Base-by-base conservation (phyloP, 164 flowering plant genomes). In the Vitis amurensis region DNA sequence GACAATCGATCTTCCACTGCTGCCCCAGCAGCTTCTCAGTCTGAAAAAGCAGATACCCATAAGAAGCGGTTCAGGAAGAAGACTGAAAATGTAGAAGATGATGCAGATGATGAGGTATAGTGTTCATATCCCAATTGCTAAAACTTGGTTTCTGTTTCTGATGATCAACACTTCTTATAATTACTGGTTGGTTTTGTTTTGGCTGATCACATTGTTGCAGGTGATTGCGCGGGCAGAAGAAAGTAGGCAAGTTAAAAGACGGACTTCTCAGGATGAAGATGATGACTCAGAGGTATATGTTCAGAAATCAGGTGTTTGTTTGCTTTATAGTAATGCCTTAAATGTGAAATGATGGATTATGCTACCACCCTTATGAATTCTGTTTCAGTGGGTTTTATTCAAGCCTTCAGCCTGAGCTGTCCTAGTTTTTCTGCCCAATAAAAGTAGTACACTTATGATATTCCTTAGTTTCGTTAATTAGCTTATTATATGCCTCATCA, bases 31-130 rank as follows among this genome's bases (percentile, higher is more conserved):
- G 65, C 73, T 56, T 71, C 86, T 12, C 70, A 61, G 49, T 50
- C 87, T 0, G 79, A 69, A 68, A 84, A 80, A 69, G 72, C 19
- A 27, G 89, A 77, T 55, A 56, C 72, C 7, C 79, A 73, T 23
- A 80, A 73, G 67, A 95, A 87, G 69, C 83, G 79, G 56, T 92
- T 90, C 64, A 85, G 99, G 76, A 90, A 83, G 83, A 93, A 90
- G 80, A 77, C 29, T 63, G 90, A 84, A 59, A 65, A 59, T 74
- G 77, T 78, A 50, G 94, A 89, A 13, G 88, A 81, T 55, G 85
- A 82, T 37, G 44, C 44, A 60, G 91, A 90, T 66, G 94, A 91
- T 66, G 97, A 91, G 91, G 97, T 69, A 81, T 78, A 64, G 27
- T 78, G 64, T 70, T 71, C 73, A 9, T 55, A 66, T 44, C 70